Conservation (phyloP, 805 yeast genomes). For the Metschnikowia sp. region DNA sequence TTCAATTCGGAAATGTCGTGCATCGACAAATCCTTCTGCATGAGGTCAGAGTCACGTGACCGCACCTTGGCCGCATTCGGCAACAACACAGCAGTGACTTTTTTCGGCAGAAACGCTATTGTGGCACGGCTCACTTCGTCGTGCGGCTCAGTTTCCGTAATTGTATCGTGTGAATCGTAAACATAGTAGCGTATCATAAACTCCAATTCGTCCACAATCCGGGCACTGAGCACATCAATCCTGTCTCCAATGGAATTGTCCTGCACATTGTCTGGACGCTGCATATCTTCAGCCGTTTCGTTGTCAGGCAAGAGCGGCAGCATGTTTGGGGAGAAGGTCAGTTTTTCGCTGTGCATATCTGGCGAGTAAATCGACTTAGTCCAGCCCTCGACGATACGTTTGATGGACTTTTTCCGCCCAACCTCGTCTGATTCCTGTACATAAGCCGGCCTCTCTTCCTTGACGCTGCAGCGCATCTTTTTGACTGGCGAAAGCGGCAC, state of each 20-base stretch:
- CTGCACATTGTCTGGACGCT: too few species aligned
- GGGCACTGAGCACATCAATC: constrained; percentile 64
- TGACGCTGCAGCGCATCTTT: constrained; percentile 45
- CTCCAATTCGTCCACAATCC: constrained; percentile 68
- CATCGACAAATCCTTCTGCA: constrained; percentile 23
- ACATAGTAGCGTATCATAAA: constrained; percentile 46
- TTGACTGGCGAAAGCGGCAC: constrained; percentile 69
- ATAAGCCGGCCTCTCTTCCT: constrained; percentile 7
- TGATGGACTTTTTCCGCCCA: constrained; percentile 32
- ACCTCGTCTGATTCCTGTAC: constrained; percentile 17
- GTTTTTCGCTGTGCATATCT: constrained; percentile 2
- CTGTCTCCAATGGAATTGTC: constrained; percentile 27
- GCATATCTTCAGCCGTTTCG: too few species aligned
- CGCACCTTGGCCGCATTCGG: neutral
- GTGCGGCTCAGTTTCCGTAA: constrained; percentile 5
- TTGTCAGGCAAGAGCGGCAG: too few species aligned
- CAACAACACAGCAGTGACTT: neutral
- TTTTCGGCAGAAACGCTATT: constrained; percentile 7
- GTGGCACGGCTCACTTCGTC: constrained; percentile 9
- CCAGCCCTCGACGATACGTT: constrained; percentile 41
- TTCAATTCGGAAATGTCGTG: constrained; percentile 39
- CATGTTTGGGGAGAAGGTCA: neutral
- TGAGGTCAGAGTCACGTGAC: neutral
- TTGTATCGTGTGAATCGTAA: constrained; percentile 10
- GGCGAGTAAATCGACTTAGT: constrained; percentile 29